Evolutionary conservation across 106 monocot species (phyloP).

Genomic region (Apostasia shenzhenica): DNA sequence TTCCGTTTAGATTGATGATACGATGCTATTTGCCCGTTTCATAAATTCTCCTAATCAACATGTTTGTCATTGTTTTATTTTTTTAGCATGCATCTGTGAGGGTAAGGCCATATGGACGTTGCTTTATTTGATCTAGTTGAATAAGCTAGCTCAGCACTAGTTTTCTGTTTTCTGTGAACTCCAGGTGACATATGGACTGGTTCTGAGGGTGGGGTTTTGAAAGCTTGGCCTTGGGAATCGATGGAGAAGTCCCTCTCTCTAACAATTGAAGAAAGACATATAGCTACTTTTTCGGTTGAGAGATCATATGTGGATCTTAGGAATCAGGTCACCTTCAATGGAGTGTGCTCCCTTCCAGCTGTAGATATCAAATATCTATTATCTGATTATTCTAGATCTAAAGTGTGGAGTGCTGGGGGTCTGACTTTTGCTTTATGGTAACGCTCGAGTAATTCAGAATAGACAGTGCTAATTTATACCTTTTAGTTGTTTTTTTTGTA

Average conservation of each 20-base stretch:
- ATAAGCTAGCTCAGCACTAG: not conserved
- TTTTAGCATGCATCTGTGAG: not conserved
- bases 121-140: not conserved
- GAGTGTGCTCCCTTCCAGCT: conserved; percentile 40
- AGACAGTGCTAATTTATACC: not conserved
- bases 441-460: not conserved
- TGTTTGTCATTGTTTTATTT: not conserved
- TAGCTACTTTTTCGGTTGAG: conserved; percentile 41
- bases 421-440: conserved; percentile 51
- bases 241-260: conserved; percentile 45
- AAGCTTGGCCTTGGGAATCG: conserved; percentile 59
- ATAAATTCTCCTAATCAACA: not conserved
- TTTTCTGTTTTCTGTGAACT: conserved; percentile 5
- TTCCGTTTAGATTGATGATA: not conserved
- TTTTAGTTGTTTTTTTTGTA: not conserved
- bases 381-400: conserved; percentile 42
- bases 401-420: conserved; percentile 40
- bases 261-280: conserved; percentile 39
- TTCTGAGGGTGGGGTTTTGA: conserved; percentile 46
- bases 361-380: conserved; percentile 43
- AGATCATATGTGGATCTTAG: conserved; percentile 59
- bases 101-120: not conserved
- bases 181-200: conserved; percentile 55
- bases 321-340: conserved; percentile 37
- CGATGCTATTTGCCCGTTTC: not conserved